Evolutionary conservation across 306 rosid species (phyloP), one percentile per base, ranked within the genome.

Genomic region (Begonia masoniana): DNA sequence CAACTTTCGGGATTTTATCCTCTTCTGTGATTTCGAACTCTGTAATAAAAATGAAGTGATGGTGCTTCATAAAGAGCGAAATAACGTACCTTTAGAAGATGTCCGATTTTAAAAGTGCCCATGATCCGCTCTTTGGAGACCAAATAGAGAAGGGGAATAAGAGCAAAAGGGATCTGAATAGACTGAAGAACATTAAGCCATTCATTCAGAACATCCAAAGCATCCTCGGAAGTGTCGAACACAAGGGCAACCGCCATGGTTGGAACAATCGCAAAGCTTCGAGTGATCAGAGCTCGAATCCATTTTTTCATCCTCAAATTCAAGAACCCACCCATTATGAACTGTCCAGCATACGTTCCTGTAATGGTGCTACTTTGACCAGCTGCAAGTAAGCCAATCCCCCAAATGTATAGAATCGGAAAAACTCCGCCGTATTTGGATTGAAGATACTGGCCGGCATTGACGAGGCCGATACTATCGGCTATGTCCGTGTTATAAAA

Each of bases 181-280:
- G 99, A 92, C 75, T 86, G 99, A 51, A 92, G 96, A 62, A 92
- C 80, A 72, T 92, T 92, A 50, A 92, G 99, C 99, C 99, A 92
- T 77, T 92, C 87, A 65, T 92, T 92, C 43, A 92, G 47, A 64
- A 72, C 65, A 70, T 92, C 99, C 19, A 92, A 70, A 8, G 83
- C 70, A 9, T 60, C 73, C 65, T 81, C 93, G 0, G 96, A 79
- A 42, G 87, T 70, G 15, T 92, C 96, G 56, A 81, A 92, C 52
- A 67, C 61, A 50, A 92, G 86, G 58, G 99, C 99, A 5, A 92
- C 95, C 15, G 70, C 76, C 52, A 92, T 79, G 14, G 99, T 92
- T 15, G 99, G 99, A 24, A 86, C 61, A 42, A 92, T 86, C 14
- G 99, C 96, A 13, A 24, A 92, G 65, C 95, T 83, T 61, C 99